Conservation (phyloP, 2,329 filamentous ascomycete genomes). For the Microascus cirrosus region DNA sequence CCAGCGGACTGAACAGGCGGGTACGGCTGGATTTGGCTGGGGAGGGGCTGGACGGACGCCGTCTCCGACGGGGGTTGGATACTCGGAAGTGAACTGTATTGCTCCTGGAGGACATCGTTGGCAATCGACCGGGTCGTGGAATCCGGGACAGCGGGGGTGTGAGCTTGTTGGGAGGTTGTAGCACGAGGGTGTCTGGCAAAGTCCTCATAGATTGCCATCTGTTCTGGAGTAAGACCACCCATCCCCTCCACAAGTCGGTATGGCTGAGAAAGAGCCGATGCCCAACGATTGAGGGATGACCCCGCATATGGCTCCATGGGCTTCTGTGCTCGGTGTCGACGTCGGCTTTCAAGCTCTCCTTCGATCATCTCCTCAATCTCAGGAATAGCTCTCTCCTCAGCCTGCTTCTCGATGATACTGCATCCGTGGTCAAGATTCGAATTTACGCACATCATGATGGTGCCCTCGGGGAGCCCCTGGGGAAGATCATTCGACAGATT, state of each 20-base stretch:
- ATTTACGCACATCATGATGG: constrained; percentile 97
- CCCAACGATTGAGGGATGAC: constrained; percentile 75
- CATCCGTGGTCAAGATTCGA: constrained; percentile 93
- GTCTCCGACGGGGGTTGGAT: constrained; percentile 50
- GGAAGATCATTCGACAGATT: constrained; percentile 56
- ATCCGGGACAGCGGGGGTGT: constrained; percentile 48
- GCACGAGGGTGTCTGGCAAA: constrained; percentile 78
- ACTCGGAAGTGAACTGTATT: constrained; percentile 44
- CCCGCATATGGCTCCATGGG: constrained; percentile 81
- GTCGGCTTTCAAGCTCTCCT: constrained; percentile 64
- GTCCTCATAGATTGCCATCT: constrained; percentile 93
- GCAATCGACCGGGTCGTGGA: constrained; percentile 45
- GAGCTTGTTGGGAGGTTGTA: constrained; percentile 39
- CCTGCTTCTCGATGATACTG: constrained; percentile 87
- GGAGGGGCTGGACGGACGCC: constrained; percentile 40
- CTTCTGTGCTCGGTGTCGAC: constrained; percentile 61
- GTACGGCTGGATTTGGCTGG: constrained; percentile 43
- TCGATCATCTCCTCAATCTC: constrained; percentile 95
- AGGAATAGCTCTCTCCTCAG: constrained; percentile 81
- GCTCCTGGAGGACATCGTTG: constrained; percentile 53
- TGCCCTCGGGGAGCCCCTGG: constrained; percentile 80
- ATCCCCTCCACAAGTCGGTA: constrained; percentile 69
- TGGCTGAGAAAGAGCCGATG: constrained; percentile 84
- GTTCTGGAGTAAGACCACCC: constrained; percentile 73
- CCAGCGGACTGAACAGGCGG: constrained; percentile 35